These are phyloP conservation scores for Ulota crispa DNA, from an alignment of 225 moss, liverwort and hornwort species.

Conservation along the genomic window DNA sequence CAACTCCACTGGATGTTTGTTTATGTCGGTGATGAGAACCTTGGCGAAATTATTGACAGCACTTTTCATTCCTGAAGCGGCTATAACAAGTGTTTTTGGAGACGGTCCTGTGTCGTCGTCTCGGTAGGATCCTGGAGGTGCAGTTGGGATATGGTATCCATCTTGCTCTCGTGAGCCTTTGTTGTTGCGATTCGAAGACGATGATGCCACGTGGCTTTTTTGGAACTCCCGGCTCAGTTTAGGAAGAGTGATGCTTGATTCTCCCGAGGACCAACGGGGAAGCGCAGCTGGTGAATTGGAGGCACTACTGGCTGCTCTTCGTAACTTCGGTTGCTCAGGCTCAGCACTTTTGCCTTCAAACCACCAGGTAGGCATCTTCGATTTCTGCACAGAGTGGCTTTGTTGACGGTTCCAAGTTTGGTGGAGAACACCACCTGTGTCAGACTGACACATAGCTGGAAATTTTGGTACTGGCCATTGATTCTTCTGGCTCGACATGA, in stretches of 20 bases:
- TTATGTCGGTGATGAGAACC: slow-evolving; percentile 25
- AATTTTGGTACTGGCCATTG: neutral
- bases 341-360: slow-evolving; percentile 5
- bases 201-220: neutral
- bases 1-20: neutral
- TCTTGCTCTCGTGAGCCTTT: neutral
- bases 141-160: slow-evolving; percentile 14
- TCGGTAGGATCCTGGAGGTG: slow-evolving; percentile 46
- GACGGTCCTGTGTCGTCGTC: slow-evolving; percentile 52
- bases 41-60: slow-evolving; percentile 43
- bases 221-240: neutral
- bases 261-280: neutral
- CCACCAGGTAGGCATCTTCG: neutral
- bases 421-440: neutral
- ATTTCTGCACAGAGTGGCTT: neutral
- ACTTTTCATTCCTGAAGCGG: slow-evolving; percentile 38
- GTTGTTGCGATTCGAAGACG: slow-evolving; percentile 15
- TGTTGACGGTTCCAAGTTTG: accelerated
- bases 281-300: neutral
- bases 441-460: neutral
- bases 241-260: neutral
- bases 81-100: slow-evolving; percentile 32
- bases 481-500: neutral
- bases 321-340: neutral
- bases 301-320: neutral